Evolutionary conservation across 371 early-diverging fungal species (phyloP).

Genomic region (Zychaea mexicana): DNA sequence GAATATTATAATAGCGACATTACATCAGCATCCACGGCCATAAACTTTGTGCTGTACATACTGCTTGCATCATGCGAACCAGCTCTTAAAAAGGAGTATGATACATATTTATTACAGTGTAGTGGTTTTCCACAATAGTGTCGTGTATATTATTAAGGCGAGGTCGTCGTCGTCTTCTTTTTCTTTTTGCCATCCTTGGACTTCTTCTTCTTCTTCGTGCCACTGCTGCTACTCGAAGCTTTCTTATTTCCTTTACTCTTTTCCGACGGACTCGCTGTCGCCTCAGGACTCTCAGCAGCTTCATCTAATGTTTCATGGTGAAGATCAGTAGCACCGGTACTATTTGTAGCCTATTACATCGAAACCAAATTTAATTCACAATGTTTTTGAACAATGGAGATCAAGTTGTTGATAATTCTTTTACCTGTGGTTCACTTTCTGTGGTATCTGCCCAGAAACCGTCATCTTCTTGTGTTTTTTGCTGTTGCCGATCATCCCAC

Average conservation of each 20-base stretch:
- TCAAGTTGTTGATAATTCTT: too few species aligned
- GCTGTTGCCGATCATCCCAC: slow-evolving; percentile 1
- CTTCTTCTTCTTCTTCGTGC: not conserved
- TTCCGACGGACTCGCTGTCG: too few species aligned
- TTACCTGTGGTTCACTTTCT: not conserved
- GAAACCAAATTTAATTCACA: not conserved
- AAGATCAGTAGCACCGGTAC: not conserved
- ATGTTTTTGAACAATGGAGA: not conserved
- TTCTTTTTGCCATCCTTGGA: slow-evolving; percentile 5
- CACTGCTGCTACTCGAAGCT: not conserved
- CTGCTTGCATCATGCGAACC: too few species aligned
- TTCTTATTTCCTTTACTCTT: slow-evolving; percentile 7
- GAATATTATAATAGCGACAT: too few species aligned
- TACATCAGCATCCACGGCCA: too few species aligned
- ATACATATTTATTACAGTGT: too few species aligned
- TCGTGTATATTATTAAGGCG: not conserved
- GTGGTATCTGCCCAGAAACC: not conserved
- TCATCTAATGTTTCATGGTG: not conserved
- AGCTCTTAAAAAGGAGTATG: too few species aligned
- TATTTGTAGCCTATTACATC: not conserved
- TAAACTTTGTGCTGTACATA: too few species aligned
- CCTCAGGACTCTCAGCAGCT: too few species aligned
- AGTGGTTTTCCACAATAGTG: too few species aligned
- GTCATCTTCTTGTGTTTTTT: not conserved
- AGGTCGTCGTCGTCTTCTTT: not conserved